Percentiles rank a stretch among this genome's conserved stretches.
phyloP scores from a whole-genome alignment of 768 basidiomycete genomes.

The Cystofilobasidium ferigula region DNA sequence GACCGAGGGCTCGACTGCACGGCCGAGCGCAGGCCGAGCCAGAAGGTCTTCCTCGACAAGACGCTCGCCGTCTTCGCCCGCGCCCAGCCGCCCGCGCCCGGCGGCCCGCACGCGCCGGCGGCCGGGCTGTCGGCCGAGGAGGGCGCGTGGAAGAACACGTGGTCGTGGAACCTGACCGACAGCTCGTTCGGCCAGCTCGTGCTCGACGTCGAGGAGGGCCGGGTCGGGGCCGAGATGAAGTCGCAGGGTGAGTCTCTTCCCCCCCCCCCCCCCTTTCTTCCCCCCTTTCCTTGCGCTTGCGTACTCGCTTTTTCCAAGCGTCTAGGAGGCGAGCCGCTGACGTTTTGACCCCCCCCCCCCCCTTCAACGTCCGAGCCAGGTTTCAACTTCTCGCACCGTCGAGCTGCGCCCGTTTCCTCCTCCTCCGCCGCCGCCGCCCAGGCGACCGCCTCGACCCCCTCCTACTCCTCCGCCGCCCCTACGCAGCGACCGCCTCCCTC shows the following conservation, averaged over 20 bases:
- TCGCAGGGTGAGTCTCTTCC: conserved; percentile 59
- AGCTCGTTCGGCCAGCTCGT: conserved; percentile 83
- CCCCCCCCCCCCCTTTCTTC: neutral
- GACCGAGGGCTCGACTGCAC: no score
- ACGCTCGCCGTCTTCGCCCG: conserved; percentile 73
- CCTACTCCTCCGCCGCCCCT: no score
- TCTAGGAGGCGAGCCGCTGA: no score
- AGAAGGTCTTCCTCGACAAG: conserved; percentile 77
- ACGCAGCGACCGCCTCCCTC: neutral
- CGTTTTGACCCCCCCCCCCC: neutral
- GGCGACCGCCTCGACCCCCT: conserved; percentile 30
- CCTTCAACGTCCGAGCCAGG: conserved; percentile 43
- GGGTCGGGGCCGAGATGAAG: conserved; percentile 82
- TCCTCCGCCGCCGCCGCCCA: conserved; percentile 38
- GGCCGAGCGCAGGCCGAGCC: conserved; percentile 66
- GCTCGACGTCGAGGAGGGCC: conserved; percentile 79
- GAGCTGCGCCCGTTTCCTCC: conserved; percentile 35
- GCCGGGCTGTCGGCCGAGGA: conserved; percentile 62
- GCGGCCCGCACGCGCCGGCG: conserved; percentile 42
- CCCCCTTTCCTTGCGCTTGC: no score
- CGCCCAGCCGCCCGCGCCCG: conserved; percentile 38
- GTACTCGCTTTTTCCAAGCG: no score
- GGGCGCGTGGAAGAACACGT: conserved; percentile 84
- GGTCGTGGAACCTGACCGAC: conserved; percentile 45
- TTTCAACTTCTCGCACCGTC: conserved; percentile 88